phyloP scores from a whole-genome alignment of 2,329 filamentous ascomycete species.

The Pseudogymnoascus pannorum region DNA sequence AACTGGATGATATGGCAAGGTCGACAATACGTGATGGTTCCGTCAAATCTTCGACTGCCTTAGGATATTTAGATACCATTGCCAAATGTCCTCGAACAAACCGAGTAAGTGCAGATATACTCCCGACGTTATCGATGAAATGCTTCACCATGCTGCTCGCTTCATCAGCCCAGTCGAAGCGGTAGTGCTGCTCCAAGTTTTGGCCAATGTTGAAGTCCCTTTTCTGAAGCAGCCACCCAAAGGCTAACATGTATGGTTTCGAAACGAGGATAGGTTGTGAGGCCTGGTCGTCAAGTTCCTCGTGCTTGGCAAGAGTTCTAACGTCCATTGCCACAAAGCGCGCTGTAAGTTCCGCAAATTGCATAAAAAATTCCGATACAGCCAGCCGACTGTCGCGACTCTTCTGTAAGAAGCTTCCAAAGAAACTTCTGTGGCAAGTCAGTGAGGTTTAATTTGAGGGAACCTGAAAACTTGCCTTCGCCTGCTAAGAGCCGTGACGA shows the following conservation, averaged over 20 bases:
- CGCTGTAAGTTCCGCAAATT: constrained; percentile 41
- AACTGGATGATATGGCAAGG: constrained; percentile 19
- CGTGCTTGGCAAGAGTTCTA: constrained; percentile 26
- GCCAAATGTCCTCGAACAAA: constrained; percentile 36
- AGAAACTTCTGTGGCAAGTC: constrained; percentile 25
- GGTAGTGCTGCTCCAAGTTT: constrained; percentile 35
- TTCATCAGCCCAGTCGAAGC: constrained; percentile 29
- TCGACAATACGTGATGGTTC: constrained; percentile 23
- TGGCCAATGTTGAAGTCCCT: constrained; percentile 30
- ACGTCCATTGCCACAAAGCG: constrained; percentile 46
- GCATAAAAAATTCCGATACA: constrained; percentile 25
- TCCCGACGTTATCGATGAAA: constrained; percentile 33
- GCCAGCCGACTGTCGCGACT: constrained; percentile 18
- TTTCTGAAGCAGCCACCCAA: constrained; percentile 34
- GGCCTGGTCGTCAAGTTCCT: constrained; percentile 24
- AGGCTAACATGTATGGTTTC: constrained; percentile 39
- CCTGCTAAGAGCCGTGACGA: constrained; percentile 36
- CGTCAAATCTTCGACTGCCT: constrained; percentile 30
- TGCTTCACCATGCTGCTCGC: constrained; percentile 17
- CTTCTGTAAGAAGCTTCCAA: constrained; percentile 25
- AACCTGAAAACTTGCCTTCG: constrained; percentile 34
- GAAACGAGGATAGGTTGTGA: constrained; percentile 36
- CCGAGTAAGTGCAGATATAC: constrained; percentile 36
- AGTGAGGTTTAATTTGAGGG: not conserved
- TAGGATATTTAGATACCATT: constrained; percentile 40